Evolutionary conservation across 1,284 basidiomycete species (phyloP), one percentile per base, ranked within the genome.

Genomic region (Trichosporon asahii): DNA sequence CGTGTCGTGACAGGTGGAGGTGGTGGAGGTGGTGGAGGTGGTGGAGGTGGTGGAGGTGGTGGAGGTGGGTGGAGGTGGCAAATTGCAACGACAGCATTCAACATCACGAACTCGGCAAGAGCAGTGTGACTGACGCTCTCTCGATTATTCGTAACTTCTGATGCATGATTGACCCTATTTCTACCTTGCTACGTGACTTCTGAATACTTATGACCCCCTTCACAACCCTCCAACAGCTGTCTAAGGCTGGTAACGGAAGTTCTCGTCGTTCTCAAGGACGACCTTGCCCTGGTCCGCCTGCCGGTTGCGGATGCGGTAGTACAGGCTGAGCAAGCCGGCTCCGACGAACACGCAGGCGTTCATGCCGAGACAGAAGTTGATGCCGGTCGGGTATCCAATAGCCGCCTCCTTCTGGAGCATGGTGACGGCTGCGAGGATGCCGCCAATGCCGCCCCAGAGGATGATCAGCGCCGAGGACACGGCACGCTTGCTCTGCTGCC

Each of bases 371-470:
- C 77, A 74, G 15, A 70, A 66, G 67, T 37, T 70, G 46, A 74
- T 64, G 21, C 73, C 73, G 33, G 73, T 70, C 12, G 67, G 70
- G 71, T 72, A 74, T 21, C 69, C 69, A 4, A 12, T 29, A 23
- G 21, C 25, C 15, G 55, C 44, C 66, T 74, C 73, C 31, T 64
- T 65, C 49, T 74, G 55, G 27, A 63, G 46, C 69, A 74, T 72
- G 40, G 68, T 68, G 33, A 70, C 71, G 6, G 49, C 44, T 15
- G 69, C 64, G 35, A 74, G 35, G 76, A 85, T 85, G 68, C 85
- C 85, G 21, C 85, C 85, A 40, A 85, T 73, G 69, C 84, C 84
- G 31, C 83, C 84, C 65, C 83, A 80, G 46, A 78, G 80, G 68
- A 85, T 81, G 55, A 83, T 79, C 49, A 84, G 71, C 29, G 84